Conservation (phyloP, 225 moss, liverwort and hornwort species). For the Marchantia polymorpha region DNA sequence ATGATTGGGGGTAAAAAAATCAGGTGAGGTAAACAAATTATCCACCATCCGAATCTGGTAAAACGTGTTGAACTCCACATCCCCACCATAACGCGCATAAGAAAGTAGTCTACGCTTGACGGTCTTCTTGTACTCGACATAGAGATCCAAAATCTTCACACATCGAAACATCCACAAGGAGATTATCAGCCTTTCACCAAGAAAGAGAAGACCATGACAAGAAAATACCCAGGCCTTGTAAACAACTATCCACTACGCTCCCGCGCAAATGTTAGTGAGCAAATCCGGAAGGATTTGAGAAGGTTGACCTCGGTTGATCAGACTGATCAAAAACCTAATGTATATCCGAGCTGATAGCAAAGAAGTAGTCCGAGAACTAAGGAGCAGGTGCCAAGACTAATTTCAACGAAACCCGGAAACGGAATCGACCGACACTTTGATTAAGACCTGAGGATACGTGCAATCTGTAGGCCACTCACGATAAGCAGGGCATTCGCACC, state of each 20-base stretch:
- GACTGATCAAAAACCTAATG: not conserved
- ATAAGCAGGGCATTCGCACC: not conserved
- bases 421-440: not conserved
- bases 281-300: too few species aligned
- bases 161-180: not conserved
- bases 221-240: not conserved
- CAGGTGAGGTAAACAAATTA: slow-evolving; percentile 1
- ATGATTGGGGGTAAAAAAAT: slow-evolving; percentile 9
- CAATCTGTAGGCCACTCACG: not conserved
- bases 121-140: slow-evolving; percentile 7
- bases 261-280: too few species aligned
- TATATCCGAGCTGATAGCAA: not conserved
- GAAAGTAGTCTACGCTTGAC: not conserved
- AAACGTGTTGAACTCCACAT: slow-evolving; percentile 25
- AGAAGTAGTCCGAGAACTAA: not conserved
- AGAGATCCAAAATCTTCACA: slow-evolving; percentile 24
- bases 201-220: not conserved
- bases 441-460: not conserved
- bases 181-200: not conserved
- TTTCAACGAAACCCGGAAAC: not conserved
- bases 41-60: slow-evolving; percentile 19
- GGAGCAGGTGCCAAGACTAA: not conserved
- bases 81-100: slow-evolving; percentile 9
- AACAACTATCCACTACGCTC: not conserved
- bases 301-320: not conserved